Base-by-base conservation (phyloP, 208 protist species). In the Leishmania braziliensis region DNA sequence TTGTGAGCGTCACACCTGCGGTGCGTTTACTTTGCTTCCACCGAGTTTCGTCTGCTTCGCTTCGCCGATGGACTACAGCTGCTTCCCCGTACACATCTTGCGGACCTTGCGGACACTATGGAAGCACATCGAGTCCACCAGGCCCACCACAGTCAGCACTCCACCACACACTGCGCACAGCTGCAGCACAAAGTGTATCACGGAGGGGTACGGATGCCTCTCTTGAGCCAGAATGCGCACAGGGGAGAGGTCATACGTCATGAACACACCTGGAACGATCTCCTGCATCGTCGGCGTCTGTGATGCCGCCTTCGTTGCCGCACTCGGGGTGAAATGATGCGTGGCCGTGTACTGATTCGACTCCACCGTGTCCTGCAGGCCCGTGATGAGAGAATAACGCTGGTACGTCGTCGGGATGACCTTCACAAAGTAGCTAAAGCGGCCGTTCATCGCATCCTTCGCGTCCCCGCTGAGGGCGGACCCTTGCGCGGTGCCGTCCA, bases 331-430 rank as follows among this genome's bases (percentile, higher is more conserved):
- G 80, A 95, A 95, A 82, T 96, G 90, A 54, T 96, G 91, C 46
- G 95, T 98, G 51, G 95, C 95, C 43, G 92, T 95, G 85, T 97
- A 98, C 87, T 98, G 95, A 79, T 95, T 97, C 3, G 95, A 92
- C 51, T 92, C 85, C 75, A 97, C 77, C 48, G 72, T 66, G 26
- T 77, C 50, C 10, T 79, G 75, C 56, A 85, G 72, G 2, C 86
- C 84, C 8, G 85, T 70, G 50, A 95, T 23, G 60, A 88, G 77
- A 8, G 88, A 89, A 50, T 73, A 53, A 29, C 65, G 60, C 75
- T 95, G 85, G 83, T 93, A 96, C n/a, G 84, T 88, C n/a, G 92
- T 96, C 23, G 95, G 95, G 53, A 97, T 91, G 36, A 98, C 81
- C 80, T 97, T 96, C 51, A 96, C 81, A 85, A 91, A 96, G 83